Evolutionary conservation across 2,329 filamentous ascomycete species (phyloP), one percentile per base, ranked within the genome.

Genomic region (Ophiostoma novo-ulmi): DNA sequence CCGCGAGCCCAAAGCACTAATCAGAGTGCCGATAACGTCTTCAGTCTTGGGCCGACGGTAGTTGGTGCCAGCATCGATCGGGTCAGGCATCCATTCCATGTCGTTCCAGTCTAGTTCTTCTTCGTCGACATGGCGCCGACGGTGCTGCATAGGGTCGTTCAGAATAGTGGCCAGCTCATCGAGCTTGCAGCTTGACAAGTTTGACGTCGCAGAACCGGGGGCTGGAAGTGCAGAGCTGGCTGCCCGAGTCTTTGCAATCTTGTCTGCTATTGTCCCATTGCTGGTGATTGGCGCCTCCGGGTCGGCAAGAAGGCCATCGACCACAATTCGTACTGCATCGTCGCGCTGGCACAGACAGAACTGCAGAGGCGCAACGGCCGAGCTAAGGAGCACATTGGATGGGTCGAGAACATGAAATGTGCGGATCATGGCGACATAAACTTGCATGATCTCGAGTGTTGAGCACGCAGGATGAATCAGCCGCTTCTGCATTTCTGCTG

Each of bases 81-180:
- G 95, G 76, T 97, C 92, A 0, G 95, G 95, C 48, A 93, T 84
- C 95, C 95, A 99, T 10, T 89, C 87, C 89, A 97, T 91, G 78
- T 99, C 94, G 76, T 93, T 87, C 90, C 92, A 98, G 78, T 96
- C 92, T 20, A 95, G 84, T 69, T 92, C 91, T 71, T 90, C 88
- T 73, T 88, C 87, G 36, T 89, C 86, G 10, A 82, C 80, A 26
- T 84, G 83, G 52, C 80, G 80, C 10, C 83, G 81, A 17, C 83
- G 81, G 71, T 85, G 82, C 72, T 88, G 84, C 11, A 86, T 81
- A 0, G 87, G 84, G 73, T 89, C 86, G 52, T 86, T 85, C 67
- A 94, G 85, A 58, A 93, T 82, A 17, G 84, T 81, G 1, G 90
- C 90, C 13, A 94, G 83, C 77, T 93, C 90, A 36, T 87, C 82